Evolutionary conservation across 768 basidiomycete genomes (phyloP), one percentile per base, ranked within the genome.

Genomic region (Tricholoma flavovirens): DNA sequence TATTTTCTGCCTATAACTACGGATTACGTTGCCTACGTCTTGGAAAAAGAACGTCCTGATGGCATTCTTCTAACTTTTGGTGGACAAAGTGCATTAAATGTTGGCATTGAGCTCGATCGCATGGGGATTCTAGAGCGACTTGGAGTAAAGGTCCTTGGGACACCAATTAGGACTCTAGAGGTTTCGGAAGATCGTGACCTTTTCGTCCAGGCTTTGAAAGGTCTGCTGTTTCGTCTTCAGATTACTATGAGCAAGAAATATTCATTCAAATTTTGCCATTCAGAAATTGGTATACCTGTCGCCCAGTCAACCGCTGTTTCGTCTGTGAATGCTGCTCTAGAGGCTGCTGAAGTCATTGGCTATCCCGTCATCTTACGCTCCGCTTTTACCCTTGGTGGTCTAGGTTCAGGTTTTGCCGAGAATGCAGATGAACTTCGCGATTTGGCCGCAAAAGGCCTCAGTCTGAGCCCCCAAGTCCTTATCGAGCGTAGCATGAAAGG

Each of bases 401-500:
- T 99, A 60, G 97, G 97, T 54, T 97, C 95, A 64, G 97, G 97
- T 45, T 99, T 99, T 67, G 97, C 97, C 49, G 86, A 96, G 67
- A 84, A 98, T 69, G 79, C 92, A 11, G 90, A 97, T 59, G 97
- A 99, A 77, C 75, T 99, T 55, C 88, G 93, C 56, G 95, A 99
- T 71, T 78, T 99, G 21, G 83, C 93, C 42, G 95, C 97, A 21
- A 96, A 91, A 72, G 83, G 87, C 67, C 82, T 99, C 53, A 86
- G 86, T 67, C 79, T 98, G 26, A 90, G 87, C 62, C 96, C 97
- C 48, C 97, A 98, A 70, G 91, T 98, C 43, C 81, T 99, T 55
- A 94, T 99, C 60, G 97, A 98, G 74, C 89, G 94, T 50, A 92
- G 89, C 63, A 90, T 99, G 88, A 98, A 98, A 74, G 97, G 97